These are phyloP conservation scores for Rhizophagus prolifer DNA, from an alignment of 192 early-diverging fungal genomes.

Conservation along the genomic window DNA sequence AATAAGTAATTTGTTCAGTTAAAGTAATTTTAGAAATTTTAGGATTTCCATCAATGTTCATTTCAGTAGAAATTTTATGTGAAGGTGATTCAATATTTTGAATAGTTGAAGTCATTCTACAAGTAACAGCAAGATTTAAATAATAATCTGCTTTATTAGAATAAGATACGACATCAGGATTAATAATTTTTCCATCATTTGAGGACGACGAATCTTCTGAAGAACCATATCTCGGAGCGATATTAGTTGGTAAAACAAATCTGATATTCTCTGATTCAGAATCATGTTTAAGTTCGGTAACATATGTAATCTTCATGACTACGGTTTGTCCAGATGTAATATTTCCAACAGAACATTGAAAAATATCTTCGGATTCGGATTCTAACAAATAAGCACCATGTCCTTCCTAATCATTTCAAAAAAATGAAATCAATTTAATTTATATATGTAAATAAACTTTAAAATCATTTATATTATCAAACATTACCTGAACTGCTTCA, in stretches of 20 bases:
- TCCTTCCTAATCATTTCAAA: not conserved
- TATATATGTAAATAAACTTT: no score
- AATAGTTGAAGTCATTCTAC: no score
- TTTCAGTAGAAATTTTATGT: no score
- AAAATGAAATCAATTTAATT: not conserved
- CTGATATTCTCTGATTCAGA: no score
- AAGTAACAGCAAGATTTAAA: no score
- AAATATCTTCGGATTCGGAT: conserved; percentile 32
- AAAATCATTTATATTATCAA: no score
- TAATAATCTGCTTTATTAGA: no score
- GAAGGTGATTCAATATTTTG: no score
- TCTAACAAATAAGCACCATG: conserved; percentile 18
- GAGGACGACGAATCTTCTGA: not conserved
- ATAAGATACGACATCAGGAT: no score
- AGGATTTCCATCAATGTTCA: conserved; percentile 17
- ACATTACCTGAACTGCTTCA: not conserved
- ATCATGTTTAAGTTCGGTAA: no score
- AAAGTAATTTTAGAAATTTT: conserved; percentile 33
- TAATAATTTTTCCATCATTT: not conserved
- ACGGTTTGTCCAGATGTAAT: no score
- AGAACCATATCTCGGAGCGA: conserved; percentile 41
- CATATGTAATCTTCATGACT: no score
- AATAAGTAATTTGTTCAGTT: conserved; percentile 34
- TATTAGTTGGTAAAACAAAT: conserved; percentile 43
- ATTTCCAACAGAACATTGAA: conserved; percentile 48